These are phyloP conservation scores for Boechera divaricarpa DNA, from an alignment of 345 rosid species.

Conservation along the genomic window DNA sequence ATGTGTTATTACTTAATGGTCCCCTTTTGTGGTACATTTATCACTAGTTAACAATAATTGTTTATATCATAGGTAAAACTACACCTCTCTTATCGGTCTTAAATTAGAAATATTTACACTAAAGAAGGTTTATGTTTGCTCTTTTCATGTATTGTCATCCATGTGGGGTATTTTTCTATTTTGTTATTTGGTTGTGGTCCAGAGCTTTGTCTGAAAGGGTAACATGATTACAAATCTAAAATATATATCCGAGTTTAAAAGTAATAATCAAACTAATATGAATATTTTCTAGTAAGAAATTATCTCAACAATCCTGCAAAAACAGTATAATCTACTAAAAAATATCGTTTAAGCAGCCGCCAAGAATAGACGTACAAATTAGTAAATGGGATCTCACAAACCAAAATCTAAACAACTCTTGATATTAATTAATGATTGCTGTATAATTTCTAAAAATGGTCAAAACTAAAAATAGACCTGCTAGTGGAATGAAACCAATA, in stretches of 20 bases:
- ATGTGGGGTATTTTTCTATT: conserved; percentile 7
- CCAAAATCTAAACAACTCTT: background rate
- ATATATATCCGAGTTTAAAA: conserved; percentile 2
- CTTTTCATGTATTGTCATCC: conserved; percentile 30
- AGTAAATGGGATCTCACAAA: background rate
- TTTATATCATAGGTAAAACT: background rate
- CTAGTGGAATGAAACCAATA: background rate
- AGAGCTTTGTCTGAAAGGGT: conserved; percentile 10
- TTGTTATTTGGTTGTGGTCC: conserved; percentile 32
- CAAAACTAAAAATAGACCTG: background rate
- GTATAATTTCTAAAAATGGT: background rate
- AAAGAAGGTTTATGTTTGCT: conserved; percentile 26
- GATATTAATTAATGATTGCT: background rate
- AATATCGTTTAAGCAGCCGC: background rate
- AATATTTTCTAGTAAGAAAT: background rate
- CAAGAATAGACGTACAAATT: background rate
- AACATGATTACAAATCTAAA: conserved; percentile 22
- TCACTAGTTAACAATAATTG: background rate
- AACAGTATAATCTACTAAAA: background rate
- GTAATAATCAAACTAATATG: conserved; percentile 23
- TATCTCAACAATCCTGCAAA: background rate
- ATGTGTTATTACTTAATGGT: conserved; percentile 30
- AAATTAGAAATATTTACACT: background rate
- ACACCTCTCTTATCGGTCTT: conserved; percentile 1
- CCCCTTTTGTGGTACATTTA: conserved; percentile 35